Percentiles rank a stretch among this genome's conserved stretches.
phyloP scores from a whole-genome alignment of 257 asterid species.

The Capsicum baccatum region DNA sequence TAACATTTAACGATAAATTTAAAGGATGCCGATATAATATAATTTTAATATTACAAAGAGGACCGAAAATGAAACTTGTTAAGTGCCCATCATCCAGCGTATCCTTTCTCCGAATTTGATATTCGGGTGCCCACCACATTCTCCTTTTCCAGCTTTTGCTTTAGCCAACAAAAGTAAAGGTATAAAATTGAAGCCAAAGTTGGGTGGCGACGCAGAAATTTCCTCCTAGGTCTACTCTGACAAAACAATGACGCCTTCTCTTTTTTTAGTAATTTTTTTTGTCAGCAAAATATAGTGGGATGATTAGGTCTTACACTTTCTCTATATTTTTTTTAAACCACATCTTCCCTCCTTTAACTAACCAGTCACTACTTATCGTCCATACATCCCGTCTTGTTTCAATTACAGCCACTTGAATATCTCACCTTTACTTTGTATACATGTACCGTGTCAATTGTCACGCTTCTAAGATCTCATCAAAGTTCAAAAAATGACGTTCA shows the following conservation, averaged over 20 bases:
- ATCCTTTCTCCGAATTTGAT: not conserved
- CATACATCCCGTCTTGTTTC: not conserved
- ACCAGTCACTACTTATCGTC: not conserved
- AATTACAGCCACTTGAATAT: not conserved
- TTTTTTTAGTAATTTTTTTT: not conserved
- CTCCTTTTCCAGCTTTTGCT: not conserved
- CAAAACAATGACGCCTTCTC: not conserved
- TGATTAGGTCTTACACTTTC: not conserved
- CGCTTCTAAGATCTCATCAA: not conserved
- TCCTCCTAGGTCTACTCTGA: not conserved
- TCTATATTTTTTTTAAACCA: not conserved
- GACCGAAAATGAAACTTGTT: not conserved
- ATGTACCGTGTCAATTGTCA: not conserved
- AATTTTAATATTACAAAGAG: not conserved
- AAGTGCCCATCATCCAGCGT: not conserved
- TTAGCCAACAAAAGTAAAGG: not conserved
- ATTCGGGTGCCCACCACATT: not conserved
- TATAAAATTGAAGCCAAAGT: not conserved
- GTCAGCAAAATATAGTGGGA: slow-evolving; percentile 22
- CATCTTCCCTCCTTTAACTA: not conserved
- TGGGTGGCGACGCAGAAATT: not conserved
- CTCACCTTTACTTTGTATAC: not conserved
- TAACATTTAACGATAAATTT: too few species aligned
- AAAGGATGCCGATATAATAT: not conserved
- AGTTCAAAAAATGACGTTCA: not conserved